Evolutionary conservation across 192 early-diverging fungal genomes (phyloP), one percentile per base, ranked within the genome.

Genomic region (Coemansia sp.): DNA sequence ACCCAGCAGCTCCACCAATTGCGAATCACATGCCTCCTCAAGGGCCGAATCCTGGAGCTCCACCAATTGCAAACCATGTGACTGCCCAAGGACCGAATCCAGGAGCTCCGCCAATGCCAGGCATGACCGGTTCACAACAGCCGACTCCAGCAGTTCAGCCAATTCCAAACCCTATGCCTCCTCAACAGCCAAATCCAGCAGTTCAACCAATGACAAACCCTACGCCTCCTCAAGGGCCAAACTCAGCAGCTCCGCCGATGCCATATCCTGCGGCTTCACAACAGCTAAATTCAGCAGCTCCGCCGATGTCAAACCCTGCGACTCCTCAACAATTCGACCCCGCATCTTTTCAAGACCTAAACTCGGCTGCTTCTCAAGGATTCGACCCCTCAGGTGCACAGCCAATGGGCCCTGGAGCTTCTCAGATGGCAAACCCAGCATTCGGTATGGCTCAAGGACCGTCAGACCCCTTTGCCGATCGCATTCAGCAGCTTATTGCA

Each of bases 401-500:
- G 32, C 32, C 32, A 9, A 35, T 35, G 32, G 32, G 9, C 41
- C 41, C 41, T n/a, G 16, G 16, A 45, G 41, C 41, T 45, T n/a
- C 41, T 3, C 41, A 45, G 41, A 45, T 45, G 41, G 16, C 16
- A 9, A 22, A 22, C n/a, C 43, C 10, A 13, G 51, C 32, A 35
- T 35, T 19, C 51, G 50, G 53, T 16, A 16, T 54, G 19, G 24
- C 53, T 26, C 53, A 20, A 54, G 24, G 24, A 23, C 29, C n/a
- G 6, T 6, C 29, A 4, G 26, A 32, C 14, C 24, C 27, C 12
- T 54, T 68, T 39, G 38, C 37, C 10, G 38, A 49, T 14, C 47
- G 57, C 50, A 60, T 73, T 53, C 65, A 73, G 65, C 48, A 68
- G 47, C 50, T 73, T 16, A 57, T 73, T 39, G 38, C 55, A 24